Base-by-base conservation (phyloP, 495 filamentous ascomycete species). In the Geoglossum glabrum region DNA sequence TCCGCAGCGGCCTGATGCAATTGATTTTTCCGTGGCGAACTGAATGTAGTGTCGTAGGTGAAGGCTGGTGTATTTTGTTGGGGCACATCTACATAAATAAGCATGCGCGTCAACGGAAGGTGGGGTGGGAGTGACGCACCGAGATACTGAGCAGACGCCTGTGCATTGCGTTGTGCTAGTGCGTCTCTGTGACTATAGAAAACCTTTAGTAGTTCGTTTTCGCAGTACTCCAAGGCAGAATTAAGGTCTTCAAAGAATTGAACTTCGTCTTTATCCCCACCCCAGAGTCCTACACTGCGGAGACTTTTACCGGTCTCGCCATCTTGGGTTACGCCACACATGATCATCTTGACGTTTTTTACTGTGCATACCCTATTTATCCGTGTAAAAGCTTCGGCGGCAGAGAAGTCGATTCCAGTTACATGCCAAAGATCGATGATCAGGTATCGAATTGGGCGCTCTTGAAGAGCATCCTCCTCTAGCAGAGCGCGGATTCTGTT, bases 361-460 rank as follows among this genome's bases (percentile, higher is more conserved):
- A 76, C 74, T 50, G 78, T 69, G 10, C 95, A 74, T 34, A 96
- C 75, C 31, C 92, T 80, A 64, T 87, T 90, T 68, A 96, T 88
- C 45, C 90, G 83, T 34, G 84, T 89, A 66, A 98, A 96, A 0
- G 84, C 90, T 67, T 97, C 92, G 4, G 87, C 89, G 10, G 93
- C 89, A 0, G 90, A 96, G 68, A 92, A 97, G 69, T 98, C 92
- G 25, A 97, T 72, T 9, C 92, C 92, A 17, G 86, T 89, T 62
- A 98, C 90, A 58, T 90, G 81, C 62, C 78, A 77, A 57, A 98
- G 76, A 64, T 97, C 92, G 43, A 98, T 71, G n/a, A 97, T 81
- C 46, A 98, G 70, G 67, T 85, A 97, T 59, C 85, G 81, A 63
- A 96, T 94, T 0, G 89, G 90, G 27, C 79, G 80, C 50, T 73